Evolutionary conservation across 139 green algal genomes (phyloP), one percentile per base, ranked within the genome.

Genomic region (Volvox africanus): DNA sequence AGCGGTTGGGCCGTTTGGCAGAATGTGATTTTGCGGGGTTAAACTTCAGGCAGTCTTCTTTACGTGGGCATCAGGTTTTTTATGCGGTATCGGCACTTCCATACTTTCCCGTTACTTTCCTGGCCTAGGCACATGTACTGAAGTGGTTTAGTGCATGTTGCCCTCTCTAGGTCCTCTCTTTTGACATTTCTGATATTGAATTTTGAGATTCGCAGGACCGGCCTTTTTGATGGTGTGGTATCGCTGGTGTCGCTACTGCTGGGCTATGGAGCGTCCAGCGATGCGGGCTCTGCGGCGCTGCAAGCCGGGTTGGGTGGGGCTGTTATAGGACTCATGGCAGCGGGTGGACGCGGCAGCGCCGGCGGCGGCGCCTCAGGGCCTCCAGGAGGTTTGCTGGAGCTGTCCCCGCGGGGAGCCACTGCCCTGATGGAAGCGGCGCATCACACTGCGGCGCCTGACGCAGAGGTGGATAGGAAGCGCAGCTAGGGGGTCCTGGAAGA

Each of bases 341-440:
- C 75, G 19, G 90, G 76, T n/a, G 85, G 44, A 6, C 62, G 78
- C 37, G 78, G 44, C 16, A 37, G 65, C 67, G 50, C 17, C 13
- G 44, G 24, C 32, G 82, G 81, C 73, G 76, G 61, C 68, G 83
- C 67, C 82, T 36, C 26, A 19, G 61, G 79, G 11, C 21, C 50
- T 5, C 9, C 50, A 24, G 62, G 81, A 0, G 91, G 73, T 19
- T 82, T 96, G 62, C 35, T 91, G 50, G 96, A 98, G 87, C 87
- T 98, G 87, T 97, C 94, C 0, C 96, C 96, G 2, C 81, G 80
- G 14, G 96, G 96, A 2, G 20, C 96, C 68, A 37, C 93, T 61
- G 50, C 91, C 20, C 85, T 97, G 71, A 86, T 97, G 87, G 81
- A 94, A 33, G 92, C 82, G 13, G 68, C 94, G 77, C 86, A 92